phyloP scores from a whole-genome alignment of 805 yeast species.

The Kodamaea leandrae region DNA sequence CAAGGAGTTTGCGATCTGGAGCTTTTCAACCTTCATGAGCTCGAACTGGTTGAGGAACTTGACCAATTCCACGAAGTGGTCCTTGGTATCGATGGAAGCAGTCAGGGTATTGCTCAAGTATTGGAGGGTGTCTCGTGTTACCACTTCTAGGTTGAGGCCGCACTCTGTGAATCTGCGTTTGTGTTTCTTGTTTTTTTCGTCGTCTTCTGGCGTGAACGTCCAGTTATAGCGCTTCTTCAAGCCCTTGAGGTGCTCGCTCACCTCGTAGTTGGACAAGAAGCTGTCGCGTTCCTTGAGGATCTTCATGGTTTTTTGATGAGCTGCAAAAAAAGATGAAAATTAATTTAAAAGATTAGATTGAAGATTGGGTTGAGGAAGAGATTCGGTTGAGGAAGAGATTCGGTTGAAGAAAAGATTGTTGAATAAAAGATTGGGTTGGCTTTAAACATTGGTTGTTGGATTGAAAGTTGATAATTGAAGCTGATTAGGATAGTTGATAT shows the following conservation, averaged over 20 bases:
- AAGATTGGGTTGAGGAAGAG: neutral
- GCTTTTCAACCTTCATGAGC: constrained; percentile 76
- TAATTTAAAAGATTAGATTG: neutral
- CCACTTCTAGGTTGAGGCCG: constrained; percentile 47
- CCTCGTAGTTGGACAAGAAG: constrained; percentile 66
- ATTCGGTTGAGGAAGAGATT: neutral
- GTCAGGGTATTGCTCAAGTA: constrained; percentile 36
- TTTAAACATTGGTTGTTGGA: no score
- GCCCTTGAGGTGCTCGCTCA: constrained; percentile 49
- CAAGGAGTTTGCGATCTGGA: constrained; percentile 77
- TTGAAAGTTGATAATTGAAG: no score
- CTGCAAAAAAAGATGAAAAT: constrained; percentile 3
- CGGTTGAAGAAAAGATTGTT: no score
- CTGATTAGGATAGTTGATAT: no score
- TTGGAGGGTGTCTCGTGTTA: constrained; percentile 46
- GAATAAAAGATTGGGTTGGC: no score
- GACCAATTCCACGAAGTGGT: constrained; percentile 39
- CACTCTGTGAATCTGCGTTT: constrained; percentile 36
- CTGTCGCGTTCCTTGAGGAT: constrained; percentile 52
- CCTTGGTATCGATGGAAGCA: constrained; percentile 20
- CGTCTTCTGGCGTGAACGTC: constrained; percentile 38
- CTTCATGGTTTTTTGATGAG: constrained; percentile 21
- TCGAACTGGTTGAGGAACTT: constrained; percentile 46
- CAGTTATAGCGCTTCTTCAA: constrained; percentile 48
- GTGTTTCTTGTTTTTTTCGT: constrained; percentile 23